Evolutionary conservation across 352 stramenopile species (phyloP).

Genomic region (Phytophthora hibernalis): DNA sequence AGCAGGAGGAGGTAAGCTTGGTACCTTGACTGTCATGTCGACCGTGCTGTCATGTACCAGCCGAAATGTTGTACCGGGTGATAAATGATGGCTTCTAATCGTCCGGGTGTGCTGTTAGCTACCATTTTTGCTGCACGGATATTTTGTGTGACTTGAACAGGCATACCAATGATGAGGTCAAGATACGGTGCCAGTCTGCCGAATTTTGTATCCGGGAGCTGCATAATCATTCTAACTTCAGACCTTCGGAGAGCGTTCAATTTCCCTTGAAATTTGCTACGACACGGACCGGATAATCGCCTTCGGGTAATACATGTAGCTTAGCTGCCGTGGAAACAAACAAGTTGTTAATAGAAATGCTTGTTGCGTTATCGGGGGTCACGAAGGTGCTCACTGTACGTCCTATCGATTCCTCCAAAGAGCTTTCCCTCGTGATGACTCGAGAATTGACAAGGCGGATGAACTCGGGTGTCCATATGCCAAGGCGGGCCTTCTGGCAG

Average conservation of each 20-base stretch:
- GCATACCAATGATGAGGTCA: constrained; percentile 14
- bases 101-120: constrained; percentile 10
- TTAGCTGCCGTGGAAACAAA: constrained; percentile 6
- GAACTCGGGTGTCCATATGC: constrained; percentile 27
- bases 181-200: constrained; percentile 12
- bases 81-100: constrained; percentile 12
- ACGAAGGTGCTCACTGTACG: neutral
- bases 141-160: constrained; percentile 21
- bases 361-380: constrained; percentile 3
- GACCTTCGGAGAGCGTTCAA: neutral
- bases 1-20: neutral
- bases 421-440: neutral
- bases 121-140: constrained; percentile 8
- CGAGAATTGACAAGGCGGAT: constrained; percentile 25
- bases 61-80: constrained; percentile 3
- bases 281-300: constrained; percentile 3
- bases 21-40: neutral
- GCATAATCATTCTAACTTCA: constrained; percentile 2
- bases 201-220: neutral
- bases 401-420: neutral
- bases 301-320: neutral
- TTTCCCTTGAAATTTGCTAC: constrained; percentile 10
- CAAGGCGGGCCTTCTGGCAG: constrained; percentile 26
- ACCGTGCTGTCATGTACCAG: constrained; percentile 2
- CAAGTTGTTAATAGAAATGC: constrained; percentile 8